These are phyloP conservation scores for Cochlearia excelsa DNA, from an alignment of 345 rosid genomes.

Conservation along the genomic window DNA sequence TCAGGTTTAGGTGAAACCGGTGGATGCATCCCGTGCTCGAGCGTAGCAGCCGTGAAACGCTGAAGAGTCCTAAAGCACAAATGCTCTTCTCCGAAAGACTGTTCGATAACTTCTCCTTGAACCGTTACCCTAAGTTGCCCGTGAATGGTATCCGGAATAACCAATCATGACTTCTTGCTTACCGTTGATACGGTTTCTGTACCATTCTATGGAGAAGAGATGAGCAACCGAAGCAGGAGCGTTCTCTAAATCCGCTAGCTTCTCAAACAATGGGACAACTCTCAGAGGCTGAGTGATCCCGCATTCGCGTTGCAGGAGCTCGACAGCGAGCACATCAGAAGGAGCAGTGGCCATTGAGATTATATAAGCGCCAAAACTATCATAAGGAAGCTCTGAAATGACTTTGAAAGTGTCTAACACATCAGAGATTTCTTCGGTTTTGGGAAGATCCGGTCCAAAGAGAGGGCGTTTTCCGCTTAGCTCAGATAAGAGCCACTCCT, in stretches of 20 bases:
- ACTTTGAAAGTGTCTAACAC: constrained; percentile 85
- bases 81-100: no score
- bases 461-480: constrained; percentile 90
- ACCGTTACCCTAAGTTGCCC: no score
- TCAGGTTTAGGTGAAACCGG: constrained; percentile 94
- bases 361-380: constrained; percentile 84
- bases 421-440: constrained; percentile 83
- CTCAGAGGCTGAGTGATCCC: constrained; percentile 69
- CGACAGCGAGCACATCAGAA: constrained; percentile 73
- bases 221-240: constrained; percentile 93
- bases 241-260: constrained; percentile 85
- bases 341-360: constrained; percentile 96
- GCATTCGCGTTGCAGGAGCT: constrained; percentile 48
- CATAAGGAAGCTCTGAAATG: constrained; percentile 77
- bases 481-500: constrained; percentile 90
- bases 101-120: no score
- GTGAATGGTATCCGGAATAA: constrained; percentile 63
- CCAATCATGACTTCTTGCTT: constrained; percentile 99
- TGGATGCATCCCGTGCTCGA: constrained; percentile 93
- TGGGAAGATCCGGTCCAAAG: constrained; percentile 94
- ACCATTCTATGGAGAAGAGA: constrained; percentile 95
- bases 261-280: constrained; percentile 95
- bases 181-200: constrained; percentile 73
- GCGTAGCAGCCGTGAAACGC: constrained; percentile 93
- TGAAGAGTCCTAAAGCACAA: constrained; percentile 45